A percentile compares a stretch with the other conserved stretches of the same genome.
phyloP scores from a whole-genome alignment of 1,284 basidiomycete genomes.

The Boletus hoseneyae region DNA sequence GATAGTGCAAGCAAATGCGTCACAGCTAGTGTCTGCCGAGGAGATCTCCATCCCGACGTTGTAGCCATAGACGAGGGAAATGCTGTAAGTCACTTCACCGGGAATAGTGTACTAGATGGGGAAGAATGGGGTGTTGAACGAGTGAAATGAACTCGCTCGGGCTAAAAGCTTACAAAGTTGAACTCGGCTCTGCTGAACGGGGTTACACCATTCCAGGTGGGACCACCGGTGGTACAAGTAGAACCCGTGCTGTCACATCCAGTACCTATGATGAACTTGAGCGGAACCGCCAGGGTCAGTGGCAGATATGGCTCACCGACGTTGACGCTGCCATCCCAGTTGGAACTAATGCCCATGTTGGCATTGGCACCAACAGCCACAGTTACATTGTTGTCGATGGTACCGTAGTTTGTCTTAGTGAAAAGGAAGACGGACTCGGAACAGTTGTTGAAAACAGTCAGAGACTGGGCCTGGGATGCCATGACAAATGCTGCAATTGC shows the following conservation, averaged over 20 bases:
- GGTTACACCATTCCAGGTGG: too few species aligned
- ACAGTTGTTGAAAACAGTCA: slow-evolving; percentile 32
- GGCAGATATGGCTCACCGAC: slow-evolving; percentile 22
- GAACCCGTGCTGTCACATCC: slow-evolving; percentile 22
- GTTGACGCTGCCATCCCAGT: slow-evolving; percentile 35
- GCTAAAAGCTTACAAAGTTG: slow-evolving; percentile 19
- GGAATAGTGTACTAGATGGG: slow-evolving; percentile 26
- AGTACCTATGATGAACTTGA: slow-evolving; percentile 27
- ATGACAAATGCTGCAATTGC: slow-evolving; percentile 19
- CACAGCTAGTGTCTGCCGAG: slow-evolving; percentile 27
- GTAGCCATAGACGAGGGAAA: slow-evolving; percentile 37
- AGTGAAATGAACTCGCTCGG: not conserved
- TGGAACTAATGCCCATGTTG: slow-evolving; percentile 32
- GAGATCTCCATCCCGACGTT: slow-evolving; percentile 38
- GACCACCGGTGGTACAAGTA: slow-evolving; percentile 30
- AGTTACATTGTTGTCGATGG: slow-evolving; percentile 27
- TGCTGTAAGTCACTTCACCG: slow-evolving; percentile 35
- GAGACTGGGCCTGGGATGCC: slow-evolving; percentile 28
- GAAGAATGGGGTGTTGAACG: not conserved
- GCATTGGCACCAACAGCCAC: slow-evolving; percentile 21
- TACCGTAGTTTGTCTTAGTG: slow-evolving; percentile 31
- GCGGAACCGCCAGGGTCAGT: not conserved
- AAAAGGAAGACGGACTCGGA: slow-evolving; percentile 29
- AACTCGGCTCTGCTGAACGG: slow-evolving; percentile 28
- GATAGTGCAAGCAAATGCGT: slow-evolving; percentile 26